A percentile compares a stretch with the other conserved stretches of the same genome.
These are phyloP conservation scores for Polytolypa hystricis DNA, from an alignment of 2,329 filamentous ascomycete genomes.

Conservation along the genomic window DNA sequence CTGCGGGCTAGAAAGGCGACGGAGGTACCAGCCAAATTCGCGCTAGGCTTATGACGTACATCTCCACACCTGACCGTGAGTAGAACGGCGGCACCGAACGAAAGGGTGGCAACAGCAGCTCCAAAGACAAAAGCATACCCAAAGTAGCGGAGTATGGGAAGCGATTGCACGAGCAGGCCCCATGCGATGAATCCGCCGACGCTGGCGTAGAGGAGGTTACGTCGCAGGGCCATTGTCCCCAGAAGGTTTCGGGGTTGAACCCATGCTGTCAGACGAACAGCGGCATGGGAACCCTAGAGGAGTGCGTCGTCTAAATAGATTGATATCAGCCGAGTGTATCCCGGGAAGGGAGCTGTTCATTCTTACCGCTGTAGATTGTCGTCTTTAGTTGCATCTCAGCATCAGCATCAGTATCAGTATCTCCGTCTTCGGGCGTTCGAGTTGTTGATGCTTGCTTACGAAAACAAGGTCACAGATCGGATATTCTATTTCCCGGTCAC, in stretches of 20 bases:
- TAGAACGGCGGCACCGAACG: slow-evolving; percentile 49
- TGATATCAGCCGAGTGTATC: too few relatives aligned
- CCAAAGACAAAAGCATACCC: slow-evolving; percentile 75
- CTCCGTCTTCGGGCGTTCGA: too few relatives aligned
- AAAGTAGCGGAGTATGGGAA: slow-evolving; percentile 71
- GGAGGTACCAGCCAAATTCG: slow-evolving; percentile 13
- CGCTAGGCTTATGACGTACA: slow-evolving; percentile 35
- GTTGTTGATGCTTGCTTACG: too few relatives aligned
- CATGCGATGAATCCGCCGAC: slow-evolving; percentile 58
- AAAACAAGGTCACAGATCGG: too few relatives aligned
- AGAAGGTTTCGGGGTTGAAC: slow-evolving; percentile 32
- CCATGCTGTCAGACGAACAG: slow-evolving; percentile 10
- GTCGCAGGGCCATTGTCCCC: slow-evolving; percentile 38
- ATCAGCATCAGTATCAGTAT: too few relatives aligned
- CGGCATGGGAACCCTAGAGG: slow-evolving; percentile 5
- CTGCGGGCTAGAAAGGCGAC: slow-evolving; percentile 50
- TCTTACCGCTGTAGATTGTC: too few relatives aligned
- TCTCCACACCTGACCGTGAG: slow-evolving; percentile 41
- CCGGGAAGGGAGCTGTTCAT: too few relatives aligned
- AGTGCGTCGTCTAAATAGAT: too few relatives aligned
- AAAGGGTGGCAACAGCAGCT: slow-evolving; percentile 41
- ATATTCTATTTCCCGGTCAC: too few relatives aligned
- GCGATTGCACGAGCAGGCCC: slow-evolving; percentile 74
- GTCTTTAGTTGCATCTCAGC: too few relatives aligned
- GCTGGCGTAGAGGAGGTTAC: slow-evolving; percentile 33